Conservation (phyloP, 352 stramenopile genomes). For the Phytophthora citrophthora region DNA sequence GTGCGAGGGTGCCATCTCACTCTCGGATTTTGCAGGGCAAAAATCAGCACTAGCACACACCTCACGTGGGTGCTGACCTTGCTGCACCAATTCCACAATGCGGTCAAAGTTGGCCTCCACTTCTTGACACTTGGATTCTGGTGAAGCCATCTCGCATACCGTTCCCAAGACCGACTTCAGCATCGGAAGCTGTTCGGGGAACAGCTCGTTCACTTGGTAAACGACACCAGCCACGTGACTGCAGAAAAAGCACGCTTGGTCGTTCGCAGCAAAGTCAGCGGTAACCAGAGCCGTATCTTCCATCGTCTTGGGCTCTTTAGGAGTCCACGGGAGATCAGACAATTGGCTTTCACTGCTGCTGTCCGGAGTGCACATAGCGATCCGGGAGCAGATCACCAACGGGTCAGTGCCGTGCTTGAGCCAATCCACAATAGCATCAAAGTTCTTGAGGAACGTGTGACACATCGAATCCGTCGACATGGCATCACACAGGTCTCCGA, state of each 20-base stretch:
- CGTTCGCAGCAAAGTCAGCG: conserved; percentile 3
- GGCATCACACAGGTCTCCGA: conserved; percentile 77
- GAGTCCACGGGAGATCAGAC: background rate
- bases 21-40: conserved; percentile 34
- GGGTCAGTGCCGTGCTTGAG: conserved; percentile 74
- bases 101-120: conserved; percentile 62
- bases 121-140: conserved; percentile 53
- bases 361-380: conserved; percentile 65
- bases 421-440: conserved; percentile 81
- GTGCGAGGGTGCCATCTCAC: conserved; percentile 8
- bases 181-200: conserved; percentile 45
- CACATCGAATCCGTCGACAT: conserved; percentile 80
- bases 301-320: conserved; percentile 8
- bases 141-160: conserved; percentile 49
- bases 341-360: conserved; percentile 18
- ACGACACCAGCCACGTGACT: conserved; percentile 45
- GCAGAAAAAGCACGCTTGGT: conserved; percentile 59
- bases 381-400: conserved; percentile 56
- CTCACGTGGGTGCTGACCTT: conserved; percentile 50
- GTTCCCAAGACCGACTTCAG: conserved; percentile 49
- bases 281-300: conserved; percentile 18
- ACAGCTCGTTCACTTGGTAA: conserved; percentile 46
- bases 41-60: conserved; percentile 51
- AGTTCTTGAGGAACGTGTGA: conserved; percentile 78
- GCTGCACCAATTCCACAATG: conserved; percentile 59